Conservation (phyloP, 768 basidiomycete genomes). For the Russula ochroleuca region DNA sequence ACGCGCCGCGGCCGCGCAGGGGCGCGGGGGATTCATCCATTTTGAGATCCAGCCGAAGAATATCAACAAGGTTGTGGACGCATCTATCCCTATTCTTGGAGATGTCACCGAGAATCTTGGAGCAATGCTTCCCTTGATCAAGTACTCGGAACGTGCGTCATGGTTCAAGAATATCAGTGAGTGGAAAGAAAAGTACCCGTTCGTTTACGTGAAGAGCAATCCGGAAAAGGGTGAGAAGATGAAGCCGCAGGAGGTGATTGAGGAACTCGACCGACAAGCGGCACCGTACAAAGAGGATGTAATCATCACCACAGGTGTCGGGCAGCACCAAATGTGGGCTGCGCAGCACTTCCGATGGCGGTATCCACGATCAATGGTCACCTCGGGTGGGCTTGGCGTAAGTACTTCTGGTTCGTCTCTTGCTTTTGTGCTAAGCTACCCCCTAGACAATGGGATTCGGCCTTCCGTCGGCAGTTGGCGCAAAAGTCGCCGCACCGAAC, state of each 20-base stretch:
- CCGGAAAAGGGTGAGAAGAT: slow-evolving; percentile 54
- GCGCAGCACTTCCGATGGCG: slow-evolving; percentile 92
- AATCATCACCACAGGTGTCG: slow-evolving; percentile 89
- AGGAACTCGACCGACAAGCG: slow-evolving; percentile 84
- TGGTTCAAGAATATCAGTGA: slow-evolving; percentile 82
- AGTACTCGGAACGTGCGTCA: slow-evolving; percentile 53
- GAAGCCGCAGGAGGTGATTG: slow-evolving; percentile 96
- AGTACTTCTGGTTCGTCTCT: slow-evolving; percentile 33
- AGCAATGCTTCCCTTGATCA: slow-evolving; percentile 75
- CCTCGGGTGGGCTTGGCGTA: slow-evolving; percentile 92
- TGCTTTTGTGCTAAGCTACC: slow-evolving; percentile 4
- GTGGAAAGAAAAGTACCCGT: slow-evolving; percentile 90
- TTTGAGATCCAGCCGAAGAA: slow-evolving; percentile 99
- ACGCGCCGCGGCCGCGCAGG: slow-evolving; percentile 73
- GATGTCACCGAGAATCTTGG: slow-evolving; percentile 85
- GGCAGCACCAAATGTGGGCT: slow-evolving; percentile 99
- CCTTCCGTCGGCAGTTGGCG: slow-evolving; percentile 89
- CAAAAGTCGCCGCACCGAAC: slow-evolving; percentile 91
- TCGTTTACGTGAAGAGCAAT: slow-evolving; percentile 69
- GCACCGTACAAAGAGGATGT: slow-evolving; percentile 79
- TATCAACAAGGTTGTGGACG: slow-evolving; percentile 97
- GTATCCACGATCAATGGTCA: slow-evolving; percentile 81
- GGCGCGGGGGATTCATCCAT: slow-evolving; percentile 95
- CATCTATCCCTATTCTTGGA: slow-evolving; percentile 88
- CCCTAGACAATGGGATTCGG: slow-evolving; percentile 96